Base-by-base conservation (phyloP, 768 basidiomycete genomes). In the Suillus weaverae region DNA sequence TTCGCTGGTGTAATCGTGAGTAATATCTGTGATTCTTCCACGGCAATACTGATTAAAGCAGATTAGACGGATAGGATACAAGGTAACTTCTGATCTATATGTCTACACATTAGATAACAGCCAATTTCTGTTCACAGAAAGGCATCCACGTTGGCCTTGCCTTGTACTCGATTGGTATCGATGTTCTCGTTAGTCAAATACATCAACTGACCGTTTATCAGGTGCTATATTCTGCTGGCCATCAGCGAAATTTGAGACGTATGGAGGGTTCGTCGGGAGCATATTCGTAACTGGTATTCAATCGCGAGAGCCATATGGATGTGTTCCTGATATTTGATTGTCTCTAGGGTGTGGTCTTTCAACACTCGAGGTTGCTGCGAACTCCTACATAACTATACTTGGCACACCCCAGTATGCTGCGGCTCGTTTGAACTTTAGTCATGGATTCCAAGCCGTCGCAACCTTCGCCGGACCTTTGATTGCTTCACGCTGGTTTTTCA, bases 191-290 rank as follows among this genome's bases (percentile, higher is more conserved):
- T 33, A 16, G 13, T 55, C 63, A 20, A 64, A 50, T 18, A 51
- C 64, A 50, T 30, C 16, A 38, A 43, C 57, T 39, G 44, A 30
- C 13, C 55, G 32, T 39, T 64, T 66, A n/a, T 46, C 75, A 78
- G 90, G 90, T 60, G 90, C 90, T 26, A 81, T 92, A 66, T 87
- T 90, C 74, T 92, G 90, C 80, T 91, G 89, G 90, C 89, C 89
- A 18, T 88, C 86, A 48, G 89, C 89, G 46, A 85, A 82, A 69
- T 91, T 82, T 72, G 78, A 79, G 62, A 86, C 83, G 70, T 91
- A 89, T 64, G 86, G 85, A 36, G 90, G 89, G n/a, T 91, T 92
- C 71, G 87, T 92, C 41, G 86, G 86, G 30, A 87, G 86, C 72
- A 91, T 89, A 1, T 89, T 87, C 71, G 84, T 89, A 57, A 89